Conservation (phyloP, 2,329 filamentous ascomycete genomes). For the Aspergillus sp. region DNA sequence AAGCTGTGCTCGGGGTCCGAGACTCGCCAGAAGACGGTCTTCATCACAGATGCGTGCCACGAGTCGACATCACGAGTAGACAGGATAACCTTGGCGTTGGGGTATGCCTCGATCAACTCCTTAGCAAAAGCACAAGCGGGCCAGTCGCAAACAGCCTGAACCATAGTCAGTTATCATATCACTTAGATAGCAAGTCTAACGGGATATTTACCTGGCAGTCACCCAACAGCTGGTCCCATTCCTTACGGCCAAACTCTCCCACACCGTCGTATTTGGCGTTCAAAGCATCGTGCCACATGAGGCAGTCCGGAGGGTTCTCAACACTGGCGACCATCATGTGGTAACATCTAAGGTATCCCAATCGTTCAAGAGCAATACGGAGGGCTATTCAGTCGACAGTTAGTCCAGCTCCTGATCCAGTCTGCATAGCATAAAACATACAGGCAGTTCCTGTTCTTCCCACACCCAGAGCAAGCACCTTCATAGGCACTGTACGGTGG, state of each 20-base stretch:
- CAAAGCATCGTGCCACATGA: constrained; percentile 68
- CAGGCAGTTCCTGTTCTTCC: constrained; percentile 68
- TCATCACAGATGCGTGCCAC: constrained; percentile 61
- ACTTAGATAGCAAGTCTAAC: neutral
- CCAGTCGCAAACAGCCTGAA: constrained; percentile 62
- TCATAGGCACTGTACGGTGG: constrained; percentile 65
- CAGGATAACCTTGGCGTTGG: constrained; percentile 67
- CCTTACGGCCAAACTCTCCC: constrained; percentile 59
- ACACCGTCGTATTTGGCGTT: constrained; percentile 58
- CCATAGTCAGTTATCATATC: constrained; percentile 6
- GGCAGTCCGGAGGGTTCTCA: constrained; percentile 62
- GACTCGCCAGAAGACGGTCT: constrained; percentile 64
- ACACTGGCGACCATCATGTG: constrained; percentile 69
- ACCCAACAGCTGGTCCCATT: constrained; percentile 66
- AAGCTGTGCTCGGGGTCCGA: constrained; percentile 58
- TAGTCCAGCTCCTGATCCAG: constrained; percentile 3
- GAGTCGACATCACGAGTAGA: constrained; percentile 63
- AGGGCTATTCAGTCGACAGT: constrained; percentile 44
- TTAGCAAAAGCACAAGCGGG: constrained; percentile 63
- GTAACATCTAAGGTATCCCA: constrained; percentile 66
- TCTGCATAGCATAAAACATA: constrained; percentile 32
- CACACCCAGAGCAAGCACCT: constrained; percentile 64
- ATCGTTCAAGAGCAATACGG: constrained; percentile 59
- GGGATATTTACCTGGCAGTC: constrained; percentile 46
- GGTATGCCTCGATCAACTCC: constrained; percentile 67